phyloP scores from a whole-genome alignment of 192 early-diverging fungal genomes.

The Mortierella alpina region DNA sequence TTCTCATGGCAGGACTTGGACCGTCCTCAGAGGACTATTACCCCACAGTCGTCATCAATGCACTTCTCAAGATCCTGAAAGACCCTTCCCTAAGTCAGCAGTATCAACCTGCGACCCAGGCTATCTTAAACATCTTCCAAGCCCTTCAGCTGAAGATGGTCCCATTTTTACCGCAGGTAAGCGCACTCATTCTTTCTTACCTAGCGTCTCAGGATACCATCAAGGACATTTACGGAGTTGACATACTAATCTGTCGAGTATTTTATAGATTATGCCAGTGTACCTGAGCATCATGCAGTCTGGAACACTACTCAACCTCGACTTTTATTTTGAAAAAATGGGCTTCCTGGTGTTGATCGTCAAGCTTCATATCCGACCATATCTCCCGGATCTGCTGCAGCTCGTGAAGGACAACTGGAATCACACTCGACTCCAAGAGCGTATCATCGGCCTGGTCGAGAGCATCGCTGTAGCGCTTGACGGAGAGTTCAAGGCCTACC shows the following conservation, averaged over 20 bases:
- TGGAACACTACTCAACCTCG: slow-evolving; percentile 80
- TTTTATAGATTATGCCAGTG: slow-evolving; percentile 85
- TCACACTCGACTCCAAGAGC: slow-evolving; percentile 80
- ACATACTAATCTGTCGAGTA: no score
- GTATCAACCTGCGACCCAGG: slow-evolving; percentile 89
- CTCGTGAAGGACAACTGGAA: slow-evolving; percentile 85
- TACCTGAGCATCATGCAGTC: slow-evolving; percentile 88
- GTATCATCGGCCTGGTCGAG: slow-evolving; percentile 87
- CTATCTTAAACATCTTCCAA: slow-evolving; percentile 94
- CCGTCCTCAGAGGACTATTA: slow-evolving; percentile 93
- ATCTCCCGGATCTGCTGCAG: slow-evolving; percentile 81
- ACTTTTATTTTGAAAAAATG: slow-evolving; percentile 93
- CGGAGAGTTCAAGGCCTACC: slow-evolving; percentile 88
- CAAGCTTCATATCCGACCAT: slow-evolving; percentile 90
- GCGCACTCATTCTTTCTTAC: slow-evolving; percentile 1
- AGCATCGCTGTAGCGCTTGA: slow-evolving; percentile 85
- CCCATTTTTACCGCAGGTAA: slow-evolving; percentile 88
- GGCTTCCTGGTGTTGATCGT: slow-evolving; percentile 85
- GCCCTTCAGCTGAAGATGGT: slow-evolving; percentile 88
- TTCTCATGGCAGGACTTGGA: slow-evolving; percentile 72
- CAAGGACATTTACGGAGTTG: no score
- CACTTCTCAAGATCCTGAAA: slow-evolving; percentile 88
- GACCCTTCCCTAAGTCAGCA: slow-evolving; percentile 84
- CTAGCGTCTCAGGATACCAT: no score
- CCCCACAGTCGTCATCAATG: slow-evolving; percentile 88